Evolutionary conservation across 2,329 filamentous ascomycete genomes (phyloP), one percentile per base, ranked within the genome.

Genomic region (Remersonia thermophila): DNA sequence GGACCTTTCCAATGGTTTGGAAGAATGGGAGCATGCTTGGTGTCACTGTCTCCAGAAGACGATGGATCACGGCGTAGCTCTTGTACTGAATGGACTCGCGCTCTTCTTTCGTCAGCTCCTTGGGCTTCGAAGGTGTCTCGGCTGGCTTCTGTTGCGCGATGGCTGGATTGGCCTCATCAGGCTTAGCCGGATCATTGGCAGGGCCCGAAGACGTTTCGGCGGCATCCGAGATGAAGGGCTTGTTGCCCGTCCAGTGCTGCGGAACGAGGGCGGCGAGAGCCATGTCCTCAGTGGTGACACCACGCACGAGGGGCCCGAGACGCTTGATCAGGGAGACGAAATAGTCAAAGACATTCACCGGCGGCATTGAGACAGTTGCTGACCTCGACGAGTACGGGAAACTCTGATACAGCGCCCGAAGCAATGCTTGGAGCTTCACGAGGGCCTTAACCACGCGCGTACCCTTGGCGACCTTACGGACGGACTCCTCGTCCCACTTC

Each of bases 251-350:
- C 78, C 79, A 83, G 40, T 76, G 66, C 27, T 77, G 69, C 1
- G 89, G 85, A 33, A 94, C 79, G 35, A 73, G 67, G 34, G 74
- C 77, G 45, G 81, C 72, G 30, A 95, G 65, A 1, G 79, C 64
- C 26, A 87, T 81, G 46, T 93, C 83, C 56, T 98, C 89, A 57
- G 79, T 80, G n/a, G 93, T 69, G 40, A 85, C 82, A 35, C 80
- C 79, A 29, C 82, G 73, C 45, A 95, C 71, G 12, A 98, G 62
- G 16, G 77, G 77, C 3, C 85, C 86, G 25, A 96, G 69, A 17
- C 77, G 76, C 43, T 75, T 71, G 16, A 93, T 70, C 27, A 95
- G 62, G n/a, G 67, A 60, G 30, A 75, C 66, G 53, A 93, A 93
- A 54, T 84, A 79, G 55, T 96, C 89, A 23, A 79, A 84, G 15